Evolutionary conservation across 2,329 filamentous ascomycete genomes (phyloP).

Genomic region (Pseudocercospora fijiensis): DNA sequence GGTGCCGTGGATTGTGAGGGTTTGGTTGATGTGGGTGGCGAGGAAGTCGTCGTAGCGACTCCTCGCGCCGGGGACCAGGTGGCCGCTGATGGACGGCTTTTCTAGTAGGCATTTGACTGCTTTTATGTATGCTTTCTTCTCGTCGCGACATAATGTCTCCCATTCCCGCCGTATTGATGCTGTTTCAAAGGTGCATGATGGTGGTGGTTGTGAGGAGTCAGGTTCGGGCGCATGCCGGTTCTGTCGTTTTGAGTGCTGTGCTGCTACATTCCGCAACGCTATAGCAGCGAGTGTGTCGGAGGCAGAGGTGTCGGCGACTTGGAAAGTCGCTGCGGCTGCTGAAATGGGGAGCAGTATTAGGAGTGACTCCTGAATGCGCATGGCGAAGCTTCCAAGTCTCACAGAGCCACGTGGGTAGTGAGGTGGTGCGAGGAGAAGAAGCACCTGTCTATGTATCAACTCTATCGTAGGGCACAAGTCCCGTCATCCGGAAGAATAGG

Average conservation of each 20-base stretch:
- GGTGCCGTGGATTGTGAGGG: slow-evolving; percentile 22
- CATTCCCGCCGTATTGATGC: slow-evolving; percentile 47
- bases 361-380: slow-evolving; percentile 17
- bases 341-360: slow-evolving; percentile 12
- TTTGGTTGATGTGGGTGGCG: slow-evolving; percentile 36
- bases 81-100: slow-evolving; percentile 30
- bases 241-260: background rate
- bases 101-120: slow-evolving; percentile 36
- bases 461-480: background rate
- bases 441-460: slow-evolving; percentile 3
- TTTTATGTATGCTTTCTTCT: slow-evolving; percentile 35
- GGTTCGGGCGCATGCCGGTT: background rate
- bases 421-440: background rate
- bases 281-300: slow-evolving; percentile 29
- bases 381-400: slow-evolving; percentile 1
- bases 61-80: slow-evolving; percentile 31
- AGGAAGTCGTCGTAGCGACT: slow-evolving; percentile 28
- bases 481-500: background rate
- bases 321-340: slow-evolving; percentile 20
- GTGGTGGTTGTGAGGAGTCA: background rate
- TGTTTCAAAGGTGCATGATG: slow-evolving; percentile 37
- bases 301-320: slow-evolving; percentile 29
- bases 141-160: slow-evolving; percentile 30
- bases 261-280: slow-evolving; percentile 34
- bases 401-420: slow-evolving; percentile 10